Percentiles rank a stretch among this genome's conserved stretches.
These are phyloP conservation scores for Brettanomyces sp. DNA, from an alignment of 805 yeast species.

Conservation along the genomic window DNA sequence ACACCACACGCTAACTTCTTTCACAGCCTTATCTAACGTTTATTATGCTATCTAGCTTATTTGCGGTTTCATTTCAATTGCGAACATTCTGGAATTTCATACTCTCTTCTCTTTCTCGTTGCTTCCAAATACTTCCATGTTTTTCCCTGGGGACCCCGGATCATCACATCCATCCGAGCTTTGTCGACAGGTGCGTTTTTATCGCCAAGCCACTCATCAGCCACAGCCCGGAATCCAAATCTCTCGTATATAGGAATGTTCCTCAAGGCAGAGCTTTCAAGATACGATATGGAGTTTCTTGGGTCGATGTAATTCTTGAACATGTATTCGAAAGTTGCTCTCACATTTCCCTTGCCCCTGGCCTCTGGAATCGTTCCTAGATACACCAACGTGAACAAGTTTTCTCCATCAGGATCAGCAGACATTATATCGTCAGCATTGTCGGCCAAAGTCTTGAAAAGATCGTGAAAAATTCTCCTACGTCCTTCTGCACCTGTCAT, in stretches of 20 bases:
- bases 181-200: constrained; percentile 17
- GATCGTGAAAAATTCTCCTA: constrained; percentile 37
- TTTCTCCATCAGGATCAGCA: constrained; percentile 26
- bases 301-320: constrained; percentile 36
- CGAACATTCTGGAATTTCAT: constrained; percentile 15
- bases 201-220: constrained; percentile 37
- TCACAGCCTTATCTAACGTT: too few relatives aligned
- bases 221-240: constrained; percentile 41
- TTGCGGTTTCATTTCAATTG: not conserved
- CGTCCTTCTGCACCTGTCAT: constrained; percentile 39
- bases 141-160: constrained; percentile 25
- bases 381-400: constrained; percentile 25
- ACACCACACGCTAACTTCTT: too few relatives aligned
- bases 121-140: constrained; percentile 21
- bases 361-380: constrained; percentile 31
- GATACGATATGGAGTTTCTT: constrained; percentile 30
- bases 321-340: constrained; percentile 41
- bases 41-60: too few relatives aligned
- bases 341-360: constrained; percentile 48
- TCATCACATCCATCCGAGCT: constrained; percentile 32
- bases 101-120: constrained; percentile 16
- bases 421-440: constrained; percentile 33
- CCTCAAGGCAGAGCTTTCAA: constrained; percentile 37
- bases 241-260: constrained; percentile 46
- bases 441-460: constrained; percentile 44